phyloP scores from a whole-genome alignment of 345 rosid species.

The Salix caprea region DNA sequence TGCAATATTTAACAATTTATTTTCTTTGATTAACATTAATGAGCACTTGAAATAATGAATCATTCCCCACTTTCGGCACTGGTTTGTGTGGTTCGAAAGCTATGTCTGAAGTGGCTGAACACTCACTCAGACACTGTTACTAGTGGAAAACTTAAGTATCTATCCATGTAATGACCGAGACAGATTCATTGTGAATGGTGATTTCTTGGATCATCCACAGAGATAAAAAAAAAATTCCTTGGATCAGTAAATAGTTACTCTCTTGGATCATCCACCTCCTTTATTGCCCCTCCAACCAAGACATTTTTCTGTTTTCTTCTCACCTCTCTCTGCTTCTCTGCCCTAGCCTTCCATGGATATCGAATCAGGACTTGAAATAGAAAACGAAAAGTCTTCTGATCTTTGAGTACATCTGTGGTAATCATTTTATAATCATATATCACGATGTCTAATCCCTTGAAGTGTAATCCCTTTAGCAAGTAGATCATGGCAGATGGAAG shows the following conservation, averaged over 20 bases:
- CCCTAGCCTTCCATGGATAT: conserved; percentile 2
- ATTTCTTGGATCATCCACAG: conserved; percentile 31
- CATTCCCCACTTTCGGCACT: conserved; percentile 1
- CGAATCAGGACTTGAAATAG: background rate
- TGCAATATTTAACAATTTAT: background rate
- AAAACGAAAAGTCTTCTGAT: background rate
- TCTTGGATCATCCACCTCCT: conserved; percentile 27
- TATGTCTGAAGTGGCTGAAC: conserved; percentile 7
- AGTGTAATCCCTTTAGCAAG: background rate
- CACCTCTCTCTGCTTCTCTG: background rate
- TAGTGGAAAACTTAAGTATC: conserved; percentile 1
- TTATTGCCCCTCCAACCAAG: background rate
- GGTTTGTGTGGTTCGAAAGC: conserved; percentile 26
- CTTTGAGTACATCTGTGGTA: conserved; percentile 6
- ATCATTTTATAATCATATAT: conserved; percentile 10
- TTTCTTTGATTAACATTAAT: conserved; percentile 2
- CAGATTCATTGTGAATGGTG: conserved; percentile 2
- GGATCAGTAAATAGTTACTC: conserved; percentile 16
- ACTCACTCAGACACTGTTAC: background rate
- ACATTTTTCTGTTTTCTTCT: background rate
- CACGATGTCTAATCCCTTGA: background rate
- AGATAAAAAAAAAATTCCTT: conserved; percentile 3
- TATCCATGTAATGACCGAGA: background rate
- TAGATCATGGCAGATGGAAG: background rate
- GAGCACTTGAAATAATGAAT: conserved; percentile 10